A percentile compares a stretch with the other conserved stretches of the same genome.
phyloP scores from a whole-genome alignment of 768 basidiomycete species.

The Artomyces pyxidatus region DNA sequence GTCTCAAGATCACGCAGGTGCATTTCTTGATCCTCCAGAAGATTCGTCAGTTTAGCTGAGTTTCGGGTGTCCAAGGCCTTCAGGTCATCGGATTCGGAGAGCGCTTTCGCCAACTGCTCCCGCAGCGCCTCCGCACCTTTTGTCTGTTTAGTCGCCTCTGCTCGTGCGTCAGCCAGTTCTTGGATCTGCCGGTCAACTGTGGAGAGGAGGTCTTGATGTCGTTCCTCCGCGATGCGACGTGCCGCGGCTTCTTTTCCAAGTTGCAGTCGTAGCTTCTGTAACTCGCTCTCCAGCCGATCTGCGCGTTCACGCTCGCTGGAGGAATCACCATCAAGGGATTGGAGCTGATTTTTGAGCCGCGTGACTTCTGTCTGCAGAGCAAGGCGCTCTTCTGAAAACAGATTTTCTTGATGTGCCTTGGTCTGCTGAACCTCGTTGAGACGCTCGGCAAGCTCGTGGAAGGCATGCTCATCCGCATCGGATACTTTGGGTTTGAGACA shows the following conservation, averaged over 20 bases:
- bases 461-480: constrained; percentile 68
- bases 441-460: constrained; percentile 64
- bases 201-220: constrained; percentile 46
- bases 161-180: constrained; percentile 48
- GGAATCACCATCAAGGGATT: constrained; percentile 29
- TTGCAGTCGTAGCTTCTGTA: constrained; percentile 54
- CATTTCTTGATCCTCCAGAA: constrained; percentile 72
- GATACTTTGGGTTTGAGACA: constrained; percentile 35
- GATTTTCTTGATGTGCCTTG: constrained; percentile 46
- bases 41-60: constrained; percentile 48
- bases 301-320: constrained; percentile 43
- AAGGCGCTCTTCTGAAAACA: constrained; percentile 50
- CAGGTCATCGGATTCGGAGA: constrained; percentile 57
- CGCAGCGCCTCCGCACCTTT: constrained; percentile 48
- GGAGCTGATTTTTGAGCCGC: constrained; percentile 39
- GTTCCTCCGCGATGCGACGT: constrained; percentile 54
- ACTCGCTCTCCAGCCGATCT: constrained; percentile 53
- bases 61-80: constrained; percentile 60
- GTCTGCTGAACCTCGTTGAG: constrained; percentile 52
- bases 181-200: constrained; percentile 50
- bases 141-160: constrained; percentile 63
- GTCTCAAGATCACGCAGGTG: constrained; percentile 67
- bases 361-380: constrained; percentile 48
- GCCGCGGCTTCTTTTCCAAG: constrained; percentile 55
- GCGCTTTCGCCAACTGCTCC: constrained; percentile 54